Percentiles rank a stretch among this genome's conserved stretches.
These are phyloP conservation scores for Geopyxis carbonaria DNA, from an alignment of 495 filamentous ascomycete species.

Conservation along the genomic window DNA sequence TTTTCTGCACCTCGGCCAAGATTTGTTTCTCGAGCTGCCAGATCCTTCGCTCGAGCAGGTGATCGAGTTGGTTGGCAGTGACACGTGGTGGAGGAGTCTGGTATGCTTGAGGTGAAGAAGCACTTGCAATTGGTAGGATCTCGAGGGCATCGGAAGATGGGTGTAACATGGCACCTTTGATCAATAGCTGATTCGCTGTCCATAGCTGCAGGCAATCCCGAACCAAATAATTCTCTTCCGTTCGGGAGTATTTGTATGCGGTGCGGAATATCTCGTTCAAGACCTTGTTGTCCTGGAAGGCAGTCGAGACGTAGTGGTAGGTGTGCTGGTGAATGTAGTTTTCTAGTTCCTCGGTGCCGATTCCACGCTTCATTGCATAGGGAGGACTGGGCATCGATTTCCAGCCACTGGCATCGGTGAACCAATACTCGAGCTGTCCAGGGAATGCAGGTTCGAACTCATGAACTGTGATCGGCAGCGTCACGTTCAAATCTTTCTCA, in stretches of 20 bases:
- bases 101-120: conserved; percentile 12
- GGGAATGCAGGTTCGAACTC: conserved; percentile 21
- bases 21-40: conserved; percentile 26
- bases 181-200: conserved; percentile 22
- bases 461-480: conserved; percentile 18
- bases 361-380: conserved; percentile 24
- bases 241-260: conserved; percentile 20
- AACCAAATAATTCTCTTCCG: conserved; percentile 21
- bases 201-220: conserved; percentile 23
- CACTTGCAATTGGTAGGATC: conserved; percentile 17
- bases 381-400: conserved; percentile 20
- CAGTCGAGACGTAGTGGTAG: conserved; percentile 20
- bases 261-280: conserved; percentile 21
- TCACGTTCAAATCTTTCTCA: conserved; percentile 18
- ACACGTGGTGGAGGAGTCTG: conserved; percentile 22
- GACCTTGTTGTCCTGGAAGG: conserved; percentile 20
- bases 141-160: conserved; percentile 20
- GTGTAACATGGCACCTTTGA: conserved; percentile 20
- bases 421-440: conserved; percentile 23
- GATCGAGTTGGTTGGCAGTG: conserved; percentile 23
- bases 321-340: conserved; percentile 25
- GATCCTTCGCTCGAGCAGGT: conserved; percentile 24
- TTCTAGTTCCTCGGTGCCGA: conserved; percentile 22
- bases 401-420: conserved; percentile 21
- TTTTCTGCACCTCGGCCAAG: conserved; percentile 21